phyloP scores from a whole-genome alignment of 2,329 filamentous ascomycete species.

The Colletotrichum phormii region DNA sequence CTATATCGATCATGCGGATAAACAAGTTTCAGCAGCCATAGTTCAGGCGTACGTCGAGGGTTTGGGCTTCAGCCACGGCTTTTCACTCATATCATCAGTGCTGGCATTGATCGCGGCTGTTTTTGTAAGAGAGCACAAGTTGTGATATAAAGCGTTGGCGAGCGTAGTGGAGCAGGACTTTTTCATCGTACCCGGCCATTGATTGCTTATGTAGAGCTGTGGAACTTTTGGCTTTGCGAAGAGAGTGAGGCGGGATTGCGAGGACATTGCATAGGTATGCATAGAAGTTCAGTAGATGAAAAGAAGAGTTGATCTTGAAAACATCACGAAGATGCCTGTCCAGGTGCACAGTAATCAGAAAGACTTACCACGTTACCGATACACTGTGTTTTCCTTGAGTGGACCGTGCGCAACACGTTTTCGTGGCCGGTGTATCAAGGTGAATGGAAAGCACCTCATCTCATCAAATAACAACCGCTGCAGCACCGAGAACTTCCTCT shows the following conservation, averaged over 20 bases:
- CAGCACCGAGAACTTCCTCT: not conserved
- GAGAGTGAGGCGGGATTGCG: not conserved
- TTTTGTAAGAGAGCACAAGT: constrained; percentile 43
- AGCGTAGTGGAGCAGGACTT: too few relatives aligned
- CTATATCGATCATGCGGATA: constrained; percentile 44
- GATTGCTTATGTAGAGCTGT: not conserved
- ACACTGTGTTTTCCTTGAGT: not conserved
- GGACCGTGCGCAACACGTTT: not conserved
- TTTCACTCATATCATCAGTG: constrained; percentile 45
- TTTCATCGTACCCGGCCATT: not conserved
- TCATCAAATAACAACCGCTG: not conserved
- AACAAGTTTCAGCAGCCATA: constrained; percentile 43
- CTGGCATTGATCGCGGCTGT: constrained; percentile 42
- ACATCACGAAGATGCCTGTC: not conserved
- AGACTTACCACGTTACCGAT: not conserved
- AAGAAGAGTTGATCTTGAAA: not conserved
- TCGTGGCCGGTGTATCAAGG: not conserved
- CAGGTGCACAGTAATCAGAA: not conserved
- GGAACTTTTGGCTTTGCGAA: not conserved
- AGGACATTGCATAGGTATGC: not conserved
- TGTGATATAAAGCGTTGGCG: constrained; percentile 17
- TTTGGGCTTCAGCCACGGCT: constrained; percentile 47
- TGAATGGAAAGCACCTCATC: not conserved
- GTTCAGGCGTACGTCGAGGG: constrained; percentile 49
- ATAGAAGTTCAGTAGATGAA: not conserved